Conservation (phyloP, 1,284 basidiomycete species). For the Coniferiporia weirii region DNA sequence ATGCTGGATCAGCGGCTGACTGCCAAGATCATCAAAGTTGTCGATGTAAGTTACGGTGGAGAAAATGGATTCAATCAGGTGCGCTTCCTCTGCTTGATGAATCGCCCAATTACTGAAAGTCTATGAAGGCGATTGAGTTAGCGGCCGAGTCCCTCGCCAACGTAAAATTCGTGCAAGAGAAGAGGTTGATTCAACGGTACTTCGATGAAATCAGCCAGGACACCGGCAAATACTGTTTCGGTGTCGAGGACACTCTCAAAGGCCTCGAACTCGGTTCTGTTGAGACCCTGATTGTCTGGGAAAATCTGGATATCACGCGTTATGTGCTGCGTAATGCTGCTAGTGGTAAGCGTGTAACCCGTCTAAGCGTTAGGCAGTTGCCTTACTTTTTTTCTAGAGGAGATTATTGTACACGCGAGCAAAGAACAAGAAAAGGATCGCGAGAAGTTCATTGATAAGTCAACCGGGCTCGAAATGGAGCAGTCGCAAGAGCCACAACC, state of each 20-base stretch:
- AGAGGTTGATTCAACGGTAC: conserved; percentile 95
- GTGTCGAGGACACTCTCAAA: conserved; percentile 95
- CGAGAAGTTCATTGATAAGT: conserved; percentile 93
- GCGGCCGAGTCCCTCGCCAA: conserved; percentile 94
- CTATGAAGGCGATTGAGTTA: conserved; percentile 80
- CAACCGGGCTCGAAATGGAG: conserved; percentile 96
- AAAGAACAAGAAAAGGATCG: conserved; percentile 87
- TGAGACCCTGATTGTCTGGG: conserved; percentile 98
- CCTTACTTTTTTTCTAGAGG: conserved; percentile 47
- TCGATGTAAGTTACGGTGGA: conserved; percentile 98
- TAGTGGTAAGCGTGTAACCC: conserved; percentile 50
- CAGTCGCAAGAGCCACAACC: conserved; percentile 73
- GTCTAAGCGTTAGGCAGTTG: background rate
- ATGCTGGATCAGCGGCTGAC: conserved; percentile 90
- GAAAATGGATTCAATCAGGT: conserved; percentile 99
- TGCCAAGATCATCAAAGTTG: conserved; percentile 93
- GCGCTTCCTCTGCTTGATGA: conserved; percentile 17
- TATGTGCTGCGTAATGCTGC: conserved; percentile 86
- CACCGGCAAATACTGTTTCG: conserved; percentile 97
- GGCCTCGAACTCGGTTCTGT: conserved; percentile 95
- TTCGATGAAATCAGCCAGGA: conserved; percentile 99
- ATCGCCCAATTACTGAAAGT: background rate
- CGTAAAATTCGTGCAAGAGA: conserved; percentile 99
- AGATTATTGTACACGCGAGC: conserved; percentile 72
- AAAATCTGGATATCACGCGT: conserved; percentile 87